Conservation (phyloP, 371 early-diverging fungal species). For the Syncephalis fuscata region DNA sequence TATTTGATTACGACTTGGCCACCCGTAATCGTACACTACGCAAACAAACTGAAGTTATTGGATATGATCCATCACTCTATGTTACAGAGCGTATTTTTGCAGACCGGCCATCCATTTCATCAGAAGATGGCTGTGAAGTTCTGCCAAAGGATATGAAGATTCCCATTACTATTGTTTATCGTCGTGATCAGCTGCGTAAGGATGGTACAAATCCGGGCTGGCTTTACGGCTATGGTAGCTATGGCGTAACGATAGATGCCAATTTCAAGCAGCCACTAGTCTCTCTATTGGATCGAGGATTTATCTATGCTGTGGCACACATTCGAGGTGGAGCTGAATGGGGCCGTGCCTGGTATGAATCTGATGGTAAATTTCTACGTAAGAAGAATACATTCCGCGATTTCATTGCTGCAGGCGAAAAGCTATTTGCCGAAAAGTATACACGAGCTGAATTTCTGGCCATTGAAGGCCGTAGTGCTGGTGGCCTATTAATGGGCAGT, state of each 20-base stretch:
- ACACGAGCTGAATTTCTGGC: constrained; percentile 24
- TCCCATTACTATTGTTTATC: constrained; percentile 4
- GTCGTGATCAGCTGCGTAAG: not conserved
- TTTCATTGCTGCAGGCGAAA: constrained; percentile 27
- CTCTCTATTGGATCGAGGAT: constrained; percentile 19
- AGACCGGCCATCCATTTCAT: constrained; percentile 24
- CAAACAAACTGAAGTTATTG: constrained; percentile 21
- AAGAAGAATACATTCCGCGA: constrained; percentile 41
- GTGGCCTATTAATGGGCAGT: constrained; percentile 36
- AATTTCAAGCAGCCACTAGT: not conserved
- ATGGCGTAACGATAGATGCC: constrained; percentile 2
- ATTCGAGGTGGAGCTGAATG: constrained; percentile 40
- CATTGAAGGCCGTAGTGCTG: constrained; percentile 39
- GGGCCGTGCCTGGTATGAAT: constrained; percentile 34
- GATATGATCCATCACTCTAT: constrained; percentile 29
- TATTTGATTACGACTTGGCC: constrained; percentile 34
- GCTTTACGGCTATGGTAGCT: constrained; percentile 5
- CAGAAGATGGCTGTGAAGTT: constrained; percentile 8
- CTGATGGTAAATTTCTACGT: constrained; percentile 31
- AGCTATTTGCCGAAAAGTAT: constrained; percentile 32
- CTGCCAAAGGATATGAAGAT: constrained; percentile 22
- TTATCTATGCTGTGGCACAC: constrained; percentile 43
- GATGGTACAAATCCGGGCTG: constrained; percentile 3
- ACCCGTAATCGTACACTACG: constrained; percentile 20
- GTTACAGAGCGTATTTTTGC: constrained; percentile 34